phyloP scores from a whole-genome alignment of 1,284 basidiomycete species.

The Paramarasmius palmivorus region DNA sequence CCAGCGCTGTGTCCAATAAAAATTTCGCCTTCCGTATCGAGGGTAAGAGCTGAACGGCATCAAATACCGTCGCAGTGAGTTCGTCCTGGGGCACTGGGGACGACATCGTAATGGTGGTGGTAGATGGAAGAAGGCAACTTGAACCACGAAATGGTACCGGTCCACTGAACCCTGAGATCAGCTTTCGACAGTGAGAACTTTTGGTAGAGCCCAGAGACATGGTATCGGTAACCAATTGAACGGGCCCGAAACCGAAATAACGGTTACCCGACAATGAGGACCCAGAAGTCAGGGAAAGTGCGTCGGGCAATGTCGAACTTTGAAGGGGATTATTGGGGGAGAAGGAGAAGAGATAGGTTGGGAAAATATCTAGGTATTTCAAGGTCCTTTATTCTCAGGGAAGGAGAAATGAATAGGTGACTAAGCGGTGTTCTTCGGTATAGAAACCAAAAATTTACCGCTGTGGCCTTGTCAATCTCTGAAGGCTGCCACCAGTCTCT shows the following conservation, averaged over 20 bases:
- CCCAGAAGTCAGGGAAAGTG: too few relatives aligned
- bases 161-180: neutral
- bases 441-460: too few relatives aligned
- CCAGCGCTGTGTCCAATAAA: constrained; percentile 57
- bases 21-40: constrained; percentile 53
- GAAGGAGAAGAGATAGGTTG: too few relatives aligned
- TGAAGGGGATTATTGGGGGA: too few relatives aligned
- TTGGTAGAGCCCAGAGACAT: neutral
- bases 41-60: constrained; percentile 51
- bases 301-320: too few relatives aligned
- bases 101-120: constrained; percentile 4
- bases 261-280: too few relatives aligned
- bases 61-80: constrained; percentile 57
- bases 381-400: too few relatives aligned
- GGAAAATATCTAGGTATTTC: too few relatives aligned
- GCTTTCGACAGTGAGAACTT: neutral
- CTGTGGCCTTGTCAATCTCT: too few relatives aligned
- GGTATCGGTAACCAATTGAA: neutral
- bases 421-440: too few relatives aligned
- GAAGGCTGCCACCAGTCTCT: too few relatives aligned
- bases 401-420: too few relatives aligned
- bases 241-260: neutral
- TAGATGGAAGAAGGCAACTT: neutral
- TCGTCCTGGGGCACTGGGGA: constrained; percentile 41
- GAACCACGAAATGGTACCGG: neutral